Base-by-base conservation (phyloP, 441 rosid genomes). In the Iberis amara region DNA sequence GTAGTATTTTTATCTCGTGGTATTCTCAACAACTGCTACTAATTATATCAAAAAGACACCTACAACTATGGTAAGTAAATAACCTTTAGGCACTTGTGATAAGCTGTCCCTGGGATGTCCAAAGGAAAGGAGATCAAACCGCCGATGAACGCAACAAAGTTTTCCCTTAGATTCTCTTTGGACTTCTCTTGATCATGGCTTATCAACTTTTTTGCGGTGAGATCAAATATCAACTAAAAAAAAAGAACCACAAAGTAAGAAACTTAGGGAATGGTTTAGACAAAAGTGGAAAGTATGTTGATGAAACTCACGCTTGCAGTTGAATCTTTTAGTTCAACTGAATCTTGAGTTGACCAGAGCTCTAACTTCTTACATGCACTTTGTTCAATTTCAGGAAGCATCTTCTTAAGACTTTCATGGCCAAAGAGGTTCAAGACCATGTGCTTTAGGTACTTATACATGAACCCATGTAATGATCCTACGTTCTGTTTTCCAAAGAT, bases 401-500 rank as follows among this genome's bases (percentile, higher is more conserved):
- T 83, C 68, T 79, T 79, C 66, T 76, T 78, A 4, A 85, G 86
- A 72, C 83, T 77, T 61, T 78, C 88, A 33, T 86, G 85, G 47
- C 95, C 96, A 66, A 83, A 81, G 54, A 89, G 83, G 68, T 64
- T 70, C 31, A 89, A 79, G 72, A 89, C 85, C 91, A 85, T 78
- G 63, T 77, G 80, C 71, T 81, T 85, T 2, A 89, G 83, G 79
- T 85, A 85, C 69, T 78, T 89, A 72, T 81, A 85, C 86, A 89
- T 83, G 72, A 81, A 78, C 6, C 95, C 96, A 50, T 89, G 96
- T 37, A 89, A 67, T 0, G 95, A 81, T 47, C 95, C 95, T 27
- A 88, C 94, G 70, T 87, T 92, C 12, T 82, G 86, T 46, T 61
- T 62, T 56, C 98, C 98, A 60, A 92, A 88, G 62, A 92, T 81